phyloP scores from a whole-genome alignment of 2,329 filamentous ascomycete species.

The Nannizzia gypsea region DNA sequence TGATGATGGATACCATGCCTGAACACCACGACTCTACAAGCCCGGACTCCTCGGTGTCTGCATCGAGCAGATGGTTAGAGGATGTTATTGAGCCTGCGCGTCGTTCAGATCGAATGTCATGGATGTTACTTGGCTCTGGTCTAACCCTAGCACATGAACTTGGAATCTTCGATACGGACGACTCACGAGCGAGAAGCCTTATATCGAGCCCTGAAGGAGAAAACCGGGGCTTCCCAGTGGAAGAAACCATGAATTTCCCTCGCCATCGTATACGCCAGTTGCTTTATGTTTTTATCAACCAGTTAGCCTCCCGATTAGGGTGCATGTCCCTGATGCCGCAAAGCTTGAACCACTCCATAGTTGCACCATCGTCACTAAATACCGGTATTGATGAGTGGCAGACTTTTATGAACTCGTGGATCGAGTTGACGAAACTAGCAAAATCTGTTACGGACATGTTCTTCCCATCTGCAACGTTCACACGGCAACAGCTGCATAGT shows the following conservation, averaged over 20 bases:
- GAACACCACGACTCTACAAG: conserved; percentile 15
- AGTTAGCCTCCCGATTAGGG: conserved; percentile 40
- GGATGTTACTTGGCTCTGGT: conserved; percentile 47
- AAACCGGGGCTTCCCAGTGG: conserved; percentile 13
- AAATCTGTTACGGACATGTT: conserved; percentile 44
- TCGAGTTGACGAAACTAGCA: conserved; percentile 37
- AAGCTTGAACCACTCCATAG: conserved; percentile 28
- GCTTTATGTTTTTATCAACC: conserved; percentile 40
- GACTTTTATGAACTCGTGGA: conserved; percentile 43
- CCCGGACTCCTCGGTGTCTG: conserved; percentile 17
- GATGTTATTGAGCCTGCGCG: conserved; percentile 44
- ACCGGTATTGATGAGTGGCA: conserved; percentile 36
- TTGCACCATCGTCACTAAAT: conserved; percentile 29
- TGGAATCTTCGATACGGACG: conserved; percentile 36
- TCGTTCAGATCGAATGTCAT: conserved; percentile 47
- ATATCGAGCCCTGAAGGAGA: conserved; percentile 12
- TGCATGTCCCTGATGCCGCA: conserved; percentile 44
- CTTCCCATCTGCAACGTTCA: conserved; percentile 36
- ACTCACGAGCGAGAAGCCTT: conserved; percentile 19
- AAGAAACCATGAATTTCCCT: conserved; percentile 22
- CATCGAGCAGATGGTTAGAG: conserved; percentile 38
- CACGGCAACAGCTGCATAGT: conserved; percentile 32
- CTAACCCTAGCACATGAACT: conserved; percentile 43
- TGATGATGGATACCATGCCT: conserved; percentile 28
- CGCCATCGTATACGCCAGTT: conserved; percentile 27